Conservation (phyloP, 2,329 filamentous ascomycete species). For the Davidsoniella neocaledoniae region DNA sequence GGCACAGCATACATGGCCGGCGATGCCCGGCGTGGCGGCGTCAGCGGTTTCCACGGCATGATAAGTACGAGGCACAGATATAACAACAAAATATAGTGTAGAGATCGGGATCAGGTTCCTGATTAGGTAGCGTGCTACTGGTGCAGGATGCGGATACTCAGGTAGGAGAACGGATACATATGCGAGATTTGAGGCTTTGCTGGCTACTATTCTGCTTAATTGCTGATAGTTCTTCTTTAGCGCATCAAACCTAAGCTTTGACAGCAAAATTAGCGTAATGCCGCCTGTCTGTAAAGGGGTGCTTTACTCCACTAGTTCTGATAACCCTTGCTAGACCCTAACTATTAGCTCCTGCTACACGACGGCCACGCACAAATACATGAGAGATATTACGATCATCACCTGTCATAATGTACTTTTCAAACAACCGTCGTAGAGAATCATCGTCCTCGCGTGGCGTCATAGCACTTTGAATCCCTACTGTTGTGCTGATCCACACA, state of each 20-base stretch:
- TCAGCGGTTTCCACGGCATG: conserved; percentile 11
- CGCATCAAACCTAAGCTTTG: background rate
- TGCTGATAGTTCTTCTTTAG: background rate
- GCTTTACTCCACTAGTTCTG: too few relatives aligned
- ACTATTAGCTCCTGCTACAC: conserved; percentile 12
- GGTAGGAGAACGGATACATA: too few relatives aligned
- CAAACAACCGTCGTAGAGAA: conserved; percentile 29
- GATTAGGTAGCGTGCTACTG: too few relatives aligned
- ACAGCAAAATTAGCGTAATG: too few relatives aligned
- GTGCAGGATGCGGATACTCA: too few relatives aligned
- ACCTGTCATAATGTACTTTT: conserved; percentile 50
- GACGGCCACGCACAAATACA: conserved; percentile 35
- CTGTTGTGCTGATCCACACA: conserved; percentile 27
- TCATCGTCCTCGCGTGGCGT: conserved; percentile 36
- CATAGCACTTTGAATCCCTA: conserved; percentile 25
- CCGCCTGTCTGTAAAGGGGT: too few relatives aligned
- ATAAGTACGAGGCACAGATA: background rate
- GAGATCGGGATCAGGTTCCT: background rate
- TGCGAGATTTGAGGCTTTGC: too few relatives aligned
- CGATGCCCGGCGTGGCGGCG: conserved; percentile 3
- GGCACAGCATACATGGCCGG: conserved; percentile 7
- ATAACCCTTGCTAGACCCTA: background rate
- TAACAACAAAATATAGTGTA: background rate
- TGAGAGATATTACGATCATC: conserved; percentile 43
- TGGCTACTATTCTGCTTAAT: too few relatives aligned